Base-by-base conservation (phyloP, 31 red algal species). In the Endocladia muricata region DNA sequence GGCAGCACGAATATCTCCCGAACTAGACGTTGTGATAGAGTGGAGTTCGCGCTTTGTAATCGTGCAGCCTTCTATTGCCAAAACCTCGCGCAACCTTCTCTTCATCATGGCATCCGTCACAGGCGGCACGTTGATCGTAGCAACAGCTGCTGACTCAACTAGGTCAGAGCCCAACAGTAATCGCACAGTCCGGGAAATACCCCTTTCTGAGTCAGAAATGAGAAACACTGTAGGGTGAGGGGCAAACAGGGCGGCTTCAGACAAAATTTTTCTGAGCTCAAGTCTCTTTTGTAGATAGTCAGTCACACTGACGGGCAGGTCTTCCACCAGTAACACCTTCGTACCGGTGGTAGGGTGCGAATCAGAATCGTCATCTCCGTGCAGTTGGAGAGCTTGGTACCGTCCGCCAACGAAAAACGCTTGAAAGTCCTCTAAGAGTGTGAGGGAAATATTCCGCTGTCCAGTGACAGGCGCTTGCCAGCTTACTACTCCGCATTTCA, bases 1-100 rank as follows among this genome's bases (percentile, higher is more conserved):
- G 9, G 84, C 73, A 15, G 73, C 74, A 19, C 84, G 84, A 59
- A 88, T 64, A 39, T 88, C 84, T 19, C 84, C 84, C 44, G 37
- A 38, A 37, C 54, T 57, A 40, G 74, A 61, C 7, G 67, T 55
- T 30, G 79, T 35, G 17, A 73, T 54, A 1, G 32, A 22, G 0
- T 88, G 55, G 32, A 88, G 47, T 21, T 47, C 26, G 7, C 71
- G 37, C 21, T 8, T 52, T n/a, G 52, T 28, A 22, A 68, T 2
- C 1, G 73, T n/a, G 3, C 70, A 30, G 28, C 67, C 39, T 48
- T 79, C 66, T 28, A 13, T 48, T 41, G 17, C 42, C 32, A 72
- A 29, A 41, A 88, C 37, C 3, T 67, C 57, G 4, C 61, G 70
- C 9, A 85, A 30, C 3, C 70, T 47, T 41, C 61, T 75, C 33